Percentiles rank a stretch among this genome's conserved stretches.
Evolutionary conservation across 768 basidiomycete species (phyloP).

Genomic region (Tylopilus vinaceipallidus): DNA sequence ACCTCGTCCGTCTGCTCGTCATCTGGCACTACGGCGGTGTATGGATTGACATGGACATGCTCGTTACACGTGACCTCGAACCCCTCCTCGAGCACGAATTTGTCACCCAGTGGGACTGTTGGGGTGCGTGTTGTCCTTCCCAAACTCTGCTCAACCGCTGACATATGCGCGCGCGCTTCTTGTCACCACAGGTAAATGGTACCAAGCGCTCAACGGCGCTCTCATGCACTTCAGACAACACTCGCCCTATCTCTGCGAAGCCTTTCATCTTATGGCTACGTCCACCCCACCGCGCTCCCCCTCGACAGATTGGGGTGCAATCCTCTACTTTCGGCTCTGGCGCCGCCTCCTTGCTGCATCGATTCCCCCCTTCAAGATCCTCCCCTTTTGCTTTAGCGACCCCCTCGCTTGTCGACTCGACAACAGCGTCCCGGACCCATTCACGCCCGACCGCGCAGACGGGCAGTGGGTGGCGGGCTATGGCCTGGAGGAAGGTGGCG

Average conservation of each 20-base stretch:
- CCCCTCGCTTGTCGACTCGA: conserved; percentile 87
- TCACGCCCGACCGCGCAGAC: conserved; percentile 50
- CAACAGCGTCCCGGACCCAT: conserved; percentile 91
- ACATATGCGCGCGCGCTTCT: too few relatives aligned
- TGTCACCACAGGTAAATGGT: conserved; percentile 55
- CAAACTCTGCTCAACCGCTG: too few relatives aligned
- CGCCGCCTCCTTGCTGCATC: conserved; percentile 72
- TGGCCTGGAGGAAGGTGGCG: conserved; percentile 61
- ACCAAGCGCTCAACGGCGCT: conserved; percentile 86
- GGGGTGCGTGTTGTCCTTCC: too few relatives aligned
- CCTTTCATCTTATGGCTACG: conserved; percentile 85
- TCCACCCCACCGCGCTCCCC: conserved; percentile 71
- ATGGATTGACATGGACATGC: conserved; percentile 97
- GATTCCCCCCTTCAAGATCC: conserved; percentile 84
- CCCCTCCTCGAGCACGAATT: conserved; percentile 93
- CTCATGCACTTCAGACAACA: conserved; percentile 88
- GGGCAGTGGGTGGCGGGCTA: conserved; percentile 57
- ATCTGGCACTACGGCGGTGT: conserved; percentile 89
- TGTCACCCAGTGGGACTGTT: conserved; percentile 98
- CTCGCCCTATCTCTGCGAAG: conserved; percentile 96
- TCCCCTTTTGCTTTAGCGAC: conserved; percentile 95
- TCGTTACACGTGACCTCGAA: conserved; percentile 81
- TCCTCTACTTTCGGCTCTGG: conserved; percentile 89
- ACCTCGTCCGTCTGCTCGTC: conserved; percentile 82
- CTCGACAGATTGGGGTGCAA: conserved; percentile 92